Conservation (phyloP, 352 stramenopile species). For the Poterioochromonas sp. region DNA sequence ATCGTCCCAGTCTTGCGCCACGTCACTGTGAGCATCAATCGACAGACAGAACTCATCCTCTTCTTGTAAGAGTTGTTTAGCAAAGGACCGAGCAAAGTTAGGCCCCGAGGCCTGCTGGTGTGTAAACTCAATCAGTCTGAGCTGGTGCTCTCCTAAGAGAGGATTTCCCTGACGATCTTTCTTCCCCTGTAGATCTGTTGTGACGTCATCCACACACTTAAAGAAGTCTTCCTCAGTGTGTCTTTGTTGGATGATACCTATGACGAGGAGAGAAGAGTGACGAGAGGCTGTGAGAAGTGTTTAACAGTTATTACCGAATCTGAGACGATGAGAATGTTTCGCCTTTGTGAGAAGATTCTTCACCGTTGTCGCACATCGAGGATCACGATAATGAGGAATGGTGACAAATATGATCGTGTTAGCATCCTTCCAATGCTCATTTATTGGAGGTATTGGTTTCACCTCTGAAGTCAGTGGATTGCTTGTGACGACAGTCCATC, state of each 20-base stretch:
- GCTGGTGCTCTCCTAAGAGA: background rate
- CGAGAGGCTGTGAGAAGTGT: background rate
- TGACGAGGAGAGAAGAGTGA: background rate
- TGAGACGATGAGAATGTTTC: conserved; percentile 12
- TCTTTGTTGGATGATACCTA: conserved; percentile 10
- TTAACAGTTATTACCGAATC: background rate
- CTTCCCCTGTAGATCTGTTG: too few relatives aligned
- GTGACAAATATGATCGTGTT: background rate
- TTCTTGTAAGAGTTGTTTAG: conserved; percentile 52
- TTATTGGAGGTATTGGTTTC: too few relatives aligned
- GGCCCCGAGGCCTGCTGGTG: conserved; percentile 34
- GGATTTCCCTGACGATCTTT: background rate
- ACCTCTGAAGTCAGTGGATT: too few relatives aligned
- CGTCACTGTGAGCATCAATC: conserved; percentile 72
- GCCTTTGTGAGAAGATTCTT: conserved; percentile 16
- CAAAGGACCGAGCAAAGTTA: conserved; percentile 36
- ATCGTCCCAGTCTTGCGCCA: conserved; percentile 62
- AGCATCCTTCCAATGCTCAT: background rate
- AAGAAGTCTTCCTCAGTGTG: conserved; percentile 10
- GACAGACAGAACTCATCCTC: conserved; percentile 73
- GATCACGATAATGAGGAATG: conserved; percentile 8
- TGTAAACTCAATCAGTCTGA: background rate
- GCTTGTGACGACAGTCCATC: too few relatives aligned
- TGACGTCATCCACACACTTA: background rate
- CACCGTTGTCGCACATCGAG: background rate